These are phyloP conservation scores for Cokeromyces recurvatus DNA, from an alignment of 371 early-diverging fungal species.

Conservation along the genomic window DNA sequence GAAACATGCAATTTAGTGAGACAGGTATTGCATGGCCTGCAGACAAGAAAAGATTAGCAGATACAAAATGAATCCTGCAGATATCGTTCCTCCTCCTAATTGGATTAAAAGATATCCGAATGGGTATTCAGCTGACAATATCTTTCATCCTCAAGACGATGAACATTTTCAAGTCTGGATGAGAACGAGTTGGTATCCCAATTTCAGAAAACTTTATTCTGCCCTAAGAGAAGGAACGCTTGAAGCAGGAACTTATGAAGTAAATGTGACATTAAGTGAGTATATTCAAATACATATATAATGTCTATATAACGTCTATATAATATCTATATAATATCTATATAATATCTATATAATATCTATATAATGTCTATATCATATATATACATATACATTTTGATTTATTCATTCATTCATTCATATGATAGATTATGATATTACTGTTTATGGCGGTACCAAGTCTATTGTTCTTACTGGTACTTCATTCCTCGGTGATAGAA, in stretches of 20 bases:
- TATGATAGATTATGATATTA: constrained; percentile 84
- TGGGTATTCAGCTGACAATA: constrained; percentile 46
- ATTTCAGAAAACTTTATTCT: constrained; percentile 89
- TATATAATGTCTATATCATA: no score
- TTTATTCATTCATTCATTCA: no score
- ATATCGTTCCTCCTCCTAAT: constrained; percentile 64
- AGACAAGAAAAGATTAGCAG: constrained; percentile 60
- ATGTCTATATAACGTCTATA: no score
- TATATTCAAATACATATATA: no score
- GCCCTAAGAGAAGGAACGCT: constrained; percentile 45
- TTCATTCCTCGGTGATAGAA: constrained; percentile 92
- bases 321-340: no score
- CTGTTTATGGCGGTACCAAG: constrained; percentile 88
- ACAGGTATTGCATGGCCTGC: constrained; percentile 82
- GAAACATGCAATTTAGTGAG: constrained; percentile 40
- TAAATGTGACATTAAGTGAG: constrained; percentile 54
- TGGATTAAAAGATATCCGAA: constrained; percentile 49
- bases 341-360: no score
- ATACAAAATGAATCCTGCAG: constrained; percentile 33
- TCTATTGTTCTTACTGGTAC: constrained; percentile 91
- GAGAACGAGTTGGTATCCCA: constrained; percentile 86
- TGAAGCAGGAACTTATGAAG: constrained; percentile 49
- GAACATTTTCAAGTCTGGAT: constrained; percentile 94
- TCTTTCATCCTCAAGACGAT: constrained; percentile 61
- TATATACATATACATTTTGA: no score